These are phyloP conservation scores for Ulvella scutata DNA, from an alignment of 139 green algal genomes.

Conservation along the genomic window DNA sequence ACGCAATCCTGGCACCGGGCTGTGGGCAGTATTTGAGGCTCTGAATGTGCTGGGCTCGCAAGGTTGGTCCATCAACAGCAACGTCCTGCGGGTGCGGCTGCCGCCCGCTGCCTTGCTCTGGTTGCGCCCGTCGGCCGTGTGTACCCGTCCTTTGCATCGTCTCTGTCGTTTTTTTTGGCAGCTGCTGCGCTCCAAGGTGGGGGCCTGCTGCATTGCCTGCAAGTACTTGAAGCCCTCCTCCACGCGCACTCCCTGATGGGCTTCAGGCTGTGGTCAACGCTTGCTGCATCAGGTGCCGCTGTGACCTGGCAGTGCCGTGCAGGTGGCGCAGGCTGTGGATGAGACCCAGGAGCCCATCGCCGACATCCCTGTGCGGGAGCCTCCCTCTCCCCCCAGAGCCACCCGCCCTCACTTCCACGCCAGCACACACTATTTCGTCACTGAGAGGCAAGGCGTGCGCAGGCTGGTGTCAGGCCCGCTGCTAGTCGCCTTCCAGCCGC, in stretches of 20 bases:
- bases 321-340: constrained; percentile 16
- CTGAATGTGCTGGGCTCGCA: constrained; percentile 55
- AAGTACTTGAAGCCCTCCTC: neutral
- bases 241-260: neutral
- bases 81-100: constrained; percentile 24
- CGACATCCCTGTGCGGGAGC: constrained; percentile 10
- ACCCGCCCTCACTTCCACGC: neutral
- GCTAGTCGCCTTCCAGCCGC: neutral
- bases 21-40: constrained; percentile 45
- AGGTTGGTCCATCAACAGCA: constrained; percentile 33
- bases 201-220: constrained; percentile 4
- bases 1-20: neutral
- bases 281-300: neutral
- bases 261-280: neutral
- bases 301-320: neutral
- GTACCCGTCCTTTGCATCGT: neutral
- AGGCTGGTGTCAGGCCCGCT: neutral
- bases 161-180: neutral
- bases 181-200: constrained; percentile 14
- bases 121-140: neutral
- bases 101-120: neutral
- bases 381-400: neutral
- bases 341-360: constrained; percentile 16
- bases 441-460: neutral
- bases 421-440: neutral